These are phyloP conservation scores for Rhizophlyctis rosea DNA, from an alignment of 192 early-diverging fungal genomes.

Conservation along the genomic window DNA sequence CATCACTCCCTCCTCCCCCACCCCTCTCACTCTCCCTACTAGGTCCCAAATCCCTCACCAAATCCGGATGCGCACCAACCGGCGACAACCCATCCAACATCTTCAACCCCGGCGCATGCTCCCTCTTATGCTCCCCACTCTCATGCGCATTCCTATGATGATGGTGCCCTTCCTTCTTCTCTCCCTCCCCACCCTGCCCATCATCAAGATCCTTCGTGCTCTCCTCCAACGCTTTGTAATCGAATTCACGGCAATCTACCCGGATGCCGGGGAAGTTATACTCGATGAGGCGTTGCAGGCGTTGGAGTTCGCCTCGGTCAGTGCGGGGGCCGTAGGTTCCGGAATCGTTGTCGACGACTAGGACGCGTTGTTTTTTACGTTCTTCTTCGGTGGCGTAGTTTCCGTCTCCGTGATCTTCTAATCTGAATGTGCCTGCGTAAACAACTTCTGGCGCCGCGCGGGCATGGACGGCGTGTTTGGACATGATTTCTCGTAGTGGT, in stretches of 20 bases:
- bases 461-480: conserved; percentile 26
- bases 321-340: conserved; percentile 25
- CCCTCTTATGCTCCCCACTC: no score
- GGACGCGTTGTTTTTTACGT: not conserved
- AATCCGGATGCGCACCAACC: no score
- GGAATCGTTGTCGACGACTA: conserved; percentile 22
- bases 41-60: no score
- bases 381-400: no score
- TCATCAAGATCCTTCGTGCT: not conserved
- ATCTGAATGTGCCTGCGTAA: conserved; percentile 19
- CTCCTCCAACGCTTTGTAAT: conserved; percentile 8
- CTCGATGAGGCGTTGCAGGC: conserved; percentile 12
- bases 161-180: not conserved
- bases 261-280: conserved; percentile 18
- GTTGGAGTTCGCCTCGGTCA: conserved; percentile 15
- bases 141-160: no score
- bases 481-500: conserved; percentile 5
- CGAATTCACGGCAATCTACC: conserved; percentile 3
- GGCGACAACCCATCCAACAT: no score
- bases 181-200: not conserved
- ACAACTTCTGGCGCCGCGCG: conserved; percentile 7
- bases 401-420: conserved; percentile 11
- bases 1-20: no score
- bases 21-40: no score
- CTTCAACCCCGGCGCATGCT: no score